A percentile compares a stretch with the other conserved stretches of the same genome.
phyloP scores from a whole-genome alignment of 2,329 filamentous ascomycete genomes.

The Penicillium fuscoglaucum region DNA sequence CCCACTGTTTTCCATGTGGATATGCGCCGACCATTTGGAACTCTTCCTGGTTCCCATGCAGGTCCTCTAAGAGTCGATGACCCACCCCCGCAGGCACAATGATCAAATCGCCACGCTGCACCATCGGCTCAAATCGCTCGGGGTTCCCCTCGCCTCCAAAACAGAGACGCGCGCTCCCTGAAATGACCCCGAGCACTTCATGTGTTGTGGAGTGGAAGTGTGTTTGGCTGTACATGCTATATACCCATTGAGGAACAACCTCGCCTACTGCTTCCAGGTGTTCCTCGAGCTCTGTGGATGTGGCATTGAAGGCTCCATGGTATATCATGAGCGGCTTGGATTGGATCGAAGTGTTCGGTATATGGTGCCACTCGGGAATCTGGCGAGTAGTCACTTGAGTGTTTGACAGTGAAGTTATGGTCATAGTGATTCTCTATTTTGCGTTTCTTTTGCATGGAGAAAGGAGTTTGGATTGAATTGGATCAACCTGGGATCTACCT shows the following conservation, averaged over 20 bases:
- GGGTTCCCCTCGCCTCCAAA: constrained; percentile 67
- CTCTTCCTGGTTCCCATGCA: constrained; percentile 41
- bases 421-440: constrained; percentile 23
- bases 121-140: constrained; percentile 54
- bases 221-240: constrained; percentile 65
- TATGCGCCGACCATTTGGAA: constrained; percentile 71
- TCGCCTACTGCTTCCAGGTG: constrained; percentile 57
- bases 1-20: constrained; percentile 59
- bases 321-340: constrained; percentile 66
- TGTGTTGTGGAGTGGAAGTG: constrained; percentile 70
- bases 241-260: constrained; percentile 65
- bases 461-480: neutral
- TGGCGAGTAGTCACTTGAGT: constrained; percentile 59
- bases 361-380: constrained; percentile 57
- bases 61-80: constrained; percentile 62
- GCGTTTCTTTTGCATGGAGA: neutral
- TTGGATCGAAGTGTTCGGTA: constrained; percentile 67
- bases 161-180: constrained; percentile 61
- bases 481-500: neutral
- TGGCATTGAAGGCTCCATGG: constrained; percentile 56
- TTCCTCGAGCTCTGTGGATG: constrained; percentile 55
- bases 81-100: constrained; percentile 66
- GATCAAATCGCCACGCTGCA: constrained; percentile 62
- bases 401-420: constrained; percentile 48
- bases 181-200: constrained; percentile 63